Evolutionary conservation across 768 basidiomycete genomes (phyloP).

Genomic region (Agrocybe praecox): DNA sequence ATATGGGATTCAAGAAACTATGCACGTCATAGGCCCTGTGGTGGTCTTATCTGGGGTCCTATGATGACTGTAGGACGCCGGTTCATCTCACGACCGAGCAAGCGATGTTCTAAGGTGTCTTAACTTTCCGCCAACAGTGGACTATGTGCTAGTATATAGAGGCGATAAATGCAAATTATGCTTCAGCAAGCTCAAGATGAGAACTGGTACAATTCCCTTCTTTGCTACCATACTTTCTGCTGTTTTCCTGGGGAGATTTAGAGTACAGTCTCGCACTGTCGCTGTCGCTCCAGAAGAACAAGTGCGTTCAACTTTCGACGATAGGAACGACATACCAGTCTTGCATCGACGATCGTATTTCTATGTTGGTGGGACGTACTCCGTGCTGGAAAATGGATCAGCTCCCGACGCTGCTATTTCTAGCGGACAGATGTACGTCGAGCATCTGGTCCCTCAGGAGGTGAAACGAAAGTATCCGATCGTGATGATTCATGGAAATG

Average conservation of each 20-base stretch:
- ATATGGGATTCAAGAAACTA: neutral
- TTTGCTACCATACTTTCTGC: neutral
- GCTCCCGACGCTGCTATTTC: slow-evolving; percentile 35
- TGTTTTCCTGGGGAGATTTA: neutral
- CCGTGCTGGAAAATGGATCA: slow-evolving; percentile 17
- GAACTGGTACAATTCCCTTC: neutral
- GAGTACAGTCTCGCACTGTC: neutral
- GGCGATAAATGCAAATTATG: neutral
- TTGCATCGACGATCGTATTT: slow-evolving; percentile 49
- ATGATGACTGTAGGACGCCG: neutral
- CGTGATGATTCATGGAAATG: slow-evolving; percentile 51
- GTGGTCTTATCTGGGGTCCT: neutral
- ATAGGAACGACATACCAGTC: neutral
- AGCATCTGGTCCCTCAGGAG: slow-evolving; percentile 44
- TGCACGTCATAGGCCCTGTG: neutral
- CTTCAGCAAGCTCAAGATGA: neutral
- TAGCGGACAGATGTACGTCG: slow-evolving; percentile 54
- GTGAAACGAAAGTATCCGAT: slow-evolving; percentile 43
- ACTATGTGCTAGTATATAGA: neutral
- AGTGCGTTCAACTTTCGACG: neutral
- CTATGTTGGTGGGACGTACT: slow-evolving; percentile 48
- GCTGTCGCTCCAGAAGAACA: neutral
- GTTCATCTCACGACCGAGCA: neutral
- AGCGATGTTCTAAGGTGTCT: neutral
- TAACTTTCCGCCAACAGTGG: neutral